Percentiles rank a stretch among this genome's conserved stretches.
Evolutionary conservation across 139 green algal genomes (phyloP).

Genomic region (Picochlorum costavermella): DNA sequence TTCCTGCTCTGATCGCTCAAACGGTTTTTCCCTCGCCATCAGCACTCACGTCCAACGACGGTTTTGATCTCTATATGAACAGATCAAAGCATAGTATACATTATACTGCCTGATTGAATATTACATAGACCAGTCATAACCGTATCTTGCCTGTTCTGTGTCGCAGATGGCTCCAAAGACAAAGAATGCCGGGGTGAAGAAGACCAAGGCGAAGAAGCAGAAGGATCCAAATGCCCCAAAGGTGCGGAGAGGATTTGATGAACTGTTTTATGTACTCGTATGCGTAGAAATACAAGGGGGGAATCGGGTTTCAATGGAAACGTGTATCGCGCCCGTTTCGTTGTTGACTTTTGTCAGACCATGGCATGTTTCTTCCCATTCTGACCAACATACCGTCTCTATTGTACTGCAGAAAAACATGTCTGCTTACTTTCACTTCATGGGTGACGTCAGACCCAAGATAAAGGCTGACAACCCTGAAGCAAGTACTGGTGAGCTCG

Average conservation of each 20-base stretch:
- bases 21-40: too few relatives aligned
- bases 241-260: neutral
- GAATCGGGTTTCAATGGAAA: too few relatives aligned
- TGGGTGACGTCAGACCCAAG: conserved; percentile 12
- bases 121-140: too few relatives aligned
- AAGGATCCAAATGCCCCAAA: conserved; percentile 40
- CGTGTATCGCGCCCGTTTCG: too few relatives aligned
- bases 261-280: neutral
- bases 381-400: neutral
- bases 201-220: conserved; percentile 29
- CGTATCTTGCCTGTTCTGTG: too few relatives aligned
- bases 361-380: too few relatives aligned
- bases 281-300: neutral
- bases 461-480: conserved; percentile 10
- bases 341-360: too few relatives aligned
- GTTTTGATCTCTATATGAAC: too few relatives aligned
- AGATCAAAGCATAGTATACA: too few relatives aligned
- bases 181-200: conserved; percentile 13
- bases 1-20: too few relatives aligned
- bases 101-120: too few relatives aligned
- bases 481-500: conserved; percentile 17
- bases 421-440: conserved; percentile 30
- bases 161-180: conserved; percentile 6
- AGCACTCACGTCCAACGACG: too few relatives aligned
- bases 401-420: conserved; percentile 13